Percentiles rank a stretch among this genome's conserved stretches.
Evolutionary conservation across 192 early-diverging fungal species (phyloP).

Genomic region (Podila epigama): DNA sequence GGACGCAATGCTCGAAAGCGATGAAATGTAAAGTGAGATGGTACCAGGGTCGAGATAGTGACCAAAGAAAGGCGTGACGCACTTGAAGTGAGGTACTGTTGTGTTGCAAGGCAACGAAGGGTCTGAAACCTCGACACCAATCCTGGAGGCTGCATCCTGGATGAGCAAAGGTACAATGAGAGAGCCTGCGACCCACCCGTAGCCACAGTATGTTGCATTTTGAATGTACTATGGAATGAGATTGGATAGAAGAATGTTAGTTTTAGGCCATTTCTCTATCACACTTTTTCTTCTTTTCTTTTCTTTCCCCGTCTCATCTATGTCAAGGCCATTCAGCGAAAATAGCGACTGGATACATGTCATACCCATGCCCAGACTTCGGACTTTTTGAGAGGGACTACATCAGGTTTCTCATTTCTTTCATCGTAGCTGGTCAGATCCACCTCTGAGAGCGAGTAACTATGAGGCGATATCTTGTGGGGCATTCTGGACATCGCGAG

Average conservation of each 20-base stretch:
- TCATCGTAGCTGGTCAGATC: slow-evolving; percentile 2
- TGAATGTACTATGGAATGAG: not conserved
- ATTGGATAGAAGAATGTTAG: not conserved
- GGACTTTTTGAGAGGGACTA: slow-evolving; percentile 5
- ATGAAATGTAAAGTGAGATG: slow-evolving; percentile 32
- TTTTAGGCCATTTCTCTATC: too few relatives aligned
- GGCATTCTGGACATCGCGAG: not conserved
- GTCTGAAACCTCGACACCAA: slow-evolving; percentile 8
- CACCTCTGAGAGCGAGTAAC: slow-evolving; percentile 1
- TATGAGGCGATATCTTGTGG: not conserved
- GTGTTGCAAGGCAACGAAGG: slow-evolving; percentile 9
- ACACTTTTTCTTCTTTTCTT: too few relatives aligned
- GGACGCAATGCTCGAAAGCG: slow-evolving; percentile 24
- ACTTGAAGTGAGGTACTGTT: not conserved
- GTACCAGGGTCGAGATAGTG: slow-evolving; percentile 13
- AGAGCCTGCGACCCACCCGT: slow-evolving; percentile 5
- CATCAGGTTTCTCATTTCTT: not conserved
- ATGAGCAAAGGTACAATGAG: slow-evolving; percentile 10
- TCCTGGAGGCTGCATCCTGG: slow-evolving; percentile 12
- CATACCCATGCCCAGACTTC: slow-evolving; percentile 22
- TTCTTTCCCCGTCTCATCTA: too few relatives aligned
- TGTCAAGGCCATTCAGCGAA: not conserved
- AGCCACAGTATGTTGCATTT: slow-evolving; percentile 3
- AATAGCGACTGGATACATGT: not conserved
- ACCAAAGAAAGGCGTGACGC: slow-evolving; percentile 9